Evolutionary conservation across 805 yeast species (phyloP).

Genomic region (Yarrowia porcina): DNA sequence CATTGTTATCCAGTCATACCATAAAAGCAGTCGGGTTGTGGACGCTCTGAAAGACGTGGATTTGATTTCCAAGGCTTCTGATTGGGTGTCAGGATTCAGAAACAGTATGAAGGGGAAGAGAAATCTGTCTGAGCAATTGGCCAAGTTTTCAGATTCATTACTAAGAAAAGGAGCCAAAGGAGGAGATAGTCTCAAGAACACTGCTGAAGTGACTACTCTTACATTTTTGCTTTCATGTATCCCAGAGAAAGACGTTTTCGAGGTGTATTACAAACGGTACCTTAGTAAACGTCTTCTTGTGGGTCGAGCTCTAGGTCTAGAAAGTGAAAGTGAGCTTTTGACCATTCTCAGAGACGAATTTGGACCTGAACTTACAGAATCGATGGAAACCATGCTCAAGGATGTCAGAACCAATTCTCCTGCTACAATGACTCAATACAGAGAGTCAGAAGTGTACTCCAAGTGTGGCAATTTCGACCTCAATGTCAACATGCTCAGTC

Average conservation of each 20-base stretch:
- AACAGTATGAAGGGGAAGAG: slow-evolving; percentile 5
- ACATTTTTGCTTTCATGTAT: slow-evolving; percentile 79
- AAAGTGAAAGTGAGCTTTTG: slow-evolving; percentile 73
- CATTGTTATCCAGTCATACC: background rate
- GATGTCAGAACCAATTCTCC: slow-evolving; percentile 75
- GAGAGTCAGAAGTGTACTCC: slow-evolving; percentile 34
- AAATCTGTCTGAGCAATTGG: slow-evolving; percentile 34
- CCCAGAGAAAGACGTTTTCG: slow-evolving; percentile 91
- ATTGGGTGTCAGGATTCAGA: slow-evolving; percentile 22
- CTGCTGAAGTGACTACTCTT: slow-evolving; percentile 35
- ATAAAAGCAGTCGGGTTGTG: background rate
- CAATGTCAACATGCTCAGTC: slow-evolving; percentile 34
- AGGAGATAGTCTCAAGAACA: background rate
- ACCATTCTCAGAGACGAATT: slow-evolving; percentile 81
- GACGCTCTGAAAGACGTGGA: background rate
- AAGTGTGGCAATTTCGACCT: slow-evolving; percentile 24
- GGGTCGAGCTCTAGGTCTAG: slow-evolving; percentile 70
- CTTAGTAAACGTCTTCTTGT: slow-evolving; percentile 84
- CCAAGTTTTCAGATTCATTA: slow-evolving; percentile 36
- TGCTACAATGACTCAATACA: slow-evolving; percentile 57
- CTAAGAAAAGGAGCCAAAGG: slow-evolving; percentile 32
- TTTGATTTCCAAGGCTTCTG: background rate
- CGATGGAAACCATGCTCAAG: slow-evolving; percentile 89
- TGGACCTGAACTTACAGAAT: slow-evolving; percentile 84
- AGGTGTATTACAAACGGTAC: slow-evolving; percentile 80